These are phyloP conservation scores for Xylaria bambusicola DNA, from an alignment of 495 filamentous ascomycete species.

Conservation along the genomic window DNA sequence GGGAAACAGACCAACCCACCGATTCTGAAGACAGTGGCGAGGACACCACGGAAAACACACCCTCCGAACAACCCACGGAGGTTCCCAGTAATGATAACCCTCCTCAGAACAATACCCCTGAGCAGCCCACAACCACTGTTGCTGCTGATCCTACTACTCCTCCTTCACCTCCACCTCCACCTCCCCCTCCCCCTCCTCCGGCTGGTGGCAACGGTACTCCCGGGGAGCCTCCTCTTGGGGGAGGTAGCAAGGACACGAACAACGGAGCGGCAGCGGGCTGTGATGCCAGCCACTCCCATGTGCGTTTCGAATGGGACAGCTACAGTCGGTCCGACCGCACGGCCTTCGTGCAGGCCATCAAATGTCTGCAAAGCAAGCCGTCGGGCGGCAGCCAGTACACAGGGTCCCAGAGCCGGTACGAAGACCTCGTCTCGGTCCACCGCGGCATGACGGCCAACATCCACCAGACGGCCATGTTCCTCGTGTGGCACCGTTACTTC, in stretches of 20 bases:
- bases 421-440: slow-evolving; percentile 45
- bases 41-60: not conserved
- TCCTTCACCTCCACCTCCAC: no score
- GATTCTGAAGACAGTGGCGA: not conserved
- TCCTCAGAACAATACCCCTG: no score
- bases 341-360: slow-evolving; percentile 37
- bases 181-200: no score
- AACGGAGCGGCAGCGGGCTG: slow-evolving; percentile 12
- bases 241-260: not conserved
- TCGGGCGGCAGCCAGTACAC: slow-evolving; percentile 29
- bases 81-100: no score
- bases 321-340: slow-evolving; percentile 28
- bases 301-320: slow-evolving; percentile 38
- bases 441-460: slow-evolving; percentile 37
- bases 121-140: no score
- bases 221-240: no score
- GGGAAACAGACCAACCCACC: not conserved
- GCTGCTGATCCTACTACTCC: no score
- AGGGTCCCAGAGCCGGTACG: slow-evolving; percentile 36
- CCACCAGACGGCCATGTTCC: slow-evolving; percentile 43
- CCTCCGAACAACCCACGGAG: not conserved
- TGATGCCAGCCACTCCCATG: slow-evolving; percentile 28
- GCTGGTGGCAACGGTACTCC: not conserved
- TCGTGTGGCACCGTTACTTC: slow-evolving; percentile 45
- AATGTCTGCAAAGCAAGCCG: slow-evolving; percentile 39